These are phyloP conservation scores for Penicillium egyptiacum DNA, from an alignment of 495 filamentous ascomycete genomes.

Conservation along the genomic window DNA sequence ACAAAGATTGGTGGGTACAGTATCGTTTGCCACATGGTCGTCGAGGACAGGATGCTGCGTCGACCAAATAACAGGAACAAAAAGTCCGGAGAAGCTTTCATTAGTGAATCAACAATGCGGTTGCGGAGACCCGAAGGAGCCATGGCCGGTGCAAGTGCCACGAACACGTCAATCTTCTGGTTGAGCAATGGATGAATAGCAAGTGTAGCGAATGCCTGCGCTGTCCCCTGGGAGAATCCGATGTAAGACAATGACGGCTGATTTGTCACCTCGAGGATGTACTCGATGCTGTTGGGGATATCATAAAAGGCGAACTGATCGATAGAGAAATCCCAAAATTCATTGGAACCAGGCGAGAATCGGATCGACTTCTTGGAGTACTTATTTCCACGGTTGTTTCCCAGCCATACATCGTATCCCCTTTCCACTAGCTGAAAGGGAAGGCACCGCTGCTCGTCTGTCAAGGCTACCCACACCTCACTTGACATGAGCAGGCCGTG, in stretches of 20 bases:
- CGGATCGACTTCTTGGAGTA: conserved; percentile 91
- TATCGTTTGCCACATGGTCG: conserved; percentile 96
- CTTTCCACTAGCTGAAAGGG: conserved; percentile 88
- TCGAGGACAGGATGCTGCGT: conserved; percentile 84
- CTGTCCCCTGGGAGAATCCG: conserved; percentile 95
- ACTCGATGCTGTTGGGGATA: conserved; percentile 90
- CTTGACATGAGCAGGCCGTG: conserved; percentile 98
- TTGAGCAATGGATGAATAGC: conserved; percentile 92
- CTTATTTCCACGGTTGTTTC: conserved; percentile 97
- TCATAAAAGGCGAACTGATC: conserved; percentile 98
- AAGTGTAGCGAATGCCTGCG: conserved; percentile 94
- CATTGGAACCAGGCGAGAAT: conserved; percentile 66
- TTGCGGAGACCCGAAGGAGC: conserved; percentile 87
- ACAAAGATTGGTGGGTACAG: conserved; percentile 94
- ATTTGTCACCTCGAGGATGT: conserved; percentile 80
- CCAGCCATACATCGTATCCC: conserved; percentile 97
- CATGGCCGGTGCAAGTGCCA: conserved; percentile 97
- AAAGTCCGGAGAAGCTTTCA: conserved; percentile 91
- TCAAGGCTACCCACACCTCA: conserved; percentile 95
- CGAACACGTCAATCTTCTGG: conserved; percentile 91
- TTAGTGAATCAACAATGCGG: conserved; percentile 83
- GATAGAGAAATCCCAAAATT: conserved; percentile 97
- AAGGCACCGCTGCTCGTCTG: conserved; percentile 79
- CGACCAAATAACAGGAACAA: conserved; percentile 95
- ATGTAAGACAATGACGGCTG: conserved; percentile 91